A percentile compares a stretch with the other conserved stretches of the same genome.
These are phyloP conservation scores for Cyclotella choctawhatcheeana DNA, from an alignment of 108 stramenopile species.

Conservation along the genomic window DNA sequence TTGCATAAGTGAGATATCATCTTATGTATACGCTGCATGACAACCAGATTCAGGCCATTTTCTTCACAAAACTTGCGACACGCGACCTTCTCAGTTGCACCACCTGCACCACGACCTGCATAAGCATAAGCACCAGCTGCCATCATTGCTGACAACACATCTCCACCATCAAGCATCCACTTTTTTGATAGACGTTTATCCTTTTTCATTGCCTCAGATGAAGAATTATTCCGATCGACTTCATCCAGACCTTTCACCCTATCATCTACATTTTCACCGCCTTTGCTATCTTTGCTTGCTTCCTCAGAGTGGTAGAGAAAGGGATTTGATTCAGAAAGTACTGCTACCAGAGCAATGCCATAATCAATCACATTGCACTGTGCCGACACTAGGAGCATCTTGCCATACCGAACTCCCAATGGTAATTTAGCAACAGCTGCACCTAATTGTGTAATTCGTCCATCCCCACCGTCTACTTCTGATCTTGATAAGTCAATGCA, in stretches of 20 bases:
- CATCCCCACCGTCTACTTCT: slow-evolving; percentile 79
- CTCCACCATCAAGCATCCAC: slow-evolving; percentile 83
- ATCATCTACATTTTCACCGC: slow-evolving; percentile 33
- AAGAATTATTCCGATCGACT: slow-evolving; percentile 57
- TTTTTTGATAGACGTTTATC: slow-evolving; percentile 46
- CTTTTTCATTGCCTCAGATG: slow-evolving; percentile 45
- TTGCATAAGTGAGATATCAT: slow-evolving; percentile 81
- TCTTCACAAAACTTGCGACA: slow-evolving; percentile 81
- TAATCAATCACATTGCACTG: slow-evolving; percentile 87
- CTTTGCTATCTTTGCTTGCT: slow-evolving; percentile 24
- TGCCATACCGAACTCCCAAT: slow-evolving; percentile 84
- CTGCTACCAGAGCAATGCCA: slow-evolving; percentile 78
- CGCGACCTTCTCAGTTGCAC: slow-evolving; percentile 68
- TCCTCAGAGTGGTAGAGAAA: slow-evolving; percentile 57
- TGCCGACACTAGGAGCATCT: slow-evolving; percentile 89
- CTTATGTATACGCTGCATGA: slow-evolving; percentile 85
- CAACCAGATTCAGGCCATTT: slow-evolving; percentile 75
- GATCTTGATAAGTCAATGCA: slow-evolving; percentile 72
- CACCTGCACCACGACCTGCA: slow-evolving; percentile 84
- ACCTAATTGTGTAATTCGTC: slow-evolving; percentile 76
- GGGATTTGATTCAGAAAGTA: slow-evolving; percentile 78
- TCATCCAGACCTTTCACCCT: slow-evolving; percentile 59
- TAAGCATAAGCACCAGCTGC: slow-evolving; percentile 86
- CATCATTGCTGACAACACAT: slow-evolving; percentile 76
- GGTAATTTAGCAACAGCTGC: slow-evolving; percentile 83